Evolutionary conservation across 495 filamentous ascomycete genomes (phyloP).

Genomic region (Annulohypoxylon stygium): DNA sequence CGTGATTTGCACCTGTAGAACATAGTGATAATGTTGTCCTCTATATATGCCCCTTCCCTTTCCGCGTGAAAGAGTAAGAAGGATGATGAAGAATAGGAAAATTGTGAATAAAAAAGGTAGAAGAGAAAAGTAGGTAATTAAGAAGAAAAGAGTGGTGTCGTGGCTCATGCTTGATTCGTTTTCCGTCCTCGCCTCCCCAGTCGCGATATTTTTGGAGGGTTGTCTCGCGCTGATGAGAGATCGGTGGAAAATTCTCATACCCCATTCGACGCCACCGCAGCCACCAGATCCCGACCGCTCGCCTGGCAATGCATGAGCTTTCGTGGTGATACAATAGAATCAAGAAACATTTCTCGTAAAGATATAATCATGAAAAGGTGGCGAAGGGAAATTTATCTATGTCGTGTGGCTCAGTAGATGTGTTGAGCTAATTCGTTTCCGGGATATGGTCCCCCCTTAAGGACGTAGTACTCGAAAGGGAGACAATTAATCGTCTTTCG

Average conservation of each 20-base stretch:
- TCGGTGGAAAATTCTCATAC: constrained; percentile 25
- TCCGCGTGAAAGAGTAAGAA: constrained; percentile 15
- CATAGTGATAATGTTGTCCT: constrained; percentile 13
- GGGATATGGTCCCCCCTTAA: constrained; percentile 58
- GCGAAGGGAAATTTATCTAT: not conserved
- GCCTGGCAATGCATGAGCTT: constrained; percentile 34
- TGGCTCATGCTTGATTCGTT: constrained; percentile 28
- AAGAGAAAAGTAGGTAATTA: not conserved
- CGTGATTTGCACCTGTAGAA: constrained; percentile 31
- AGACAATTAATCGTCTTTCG: constrained; percentile 57
- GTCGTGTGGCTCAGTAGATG: constrained; percentile 23
- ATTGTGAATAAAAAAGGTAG: not conserved
- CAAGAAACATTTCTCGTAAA: constrained; percentile 40
- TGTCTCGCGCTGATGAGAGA: constrained; percentile 8
- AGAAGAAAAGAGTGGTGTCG: constrained; percentile 27
- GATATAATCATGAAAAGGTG: constrained; percentile 10
- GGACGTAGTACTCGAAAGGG: constrained; percentile 59
- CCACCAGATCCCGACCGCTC: constrained; percentile 24
- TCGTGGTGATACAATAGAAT: constrained; percentile 41
- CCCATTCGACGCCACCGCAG: constrained; percentile 35
- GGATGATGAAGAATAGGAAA: not conserved
- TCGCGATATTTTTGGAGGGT: not conserved
- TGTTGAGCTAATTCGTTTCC: constrained; percentile 34
- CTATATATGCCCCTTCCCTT: constrained; percentile 24
- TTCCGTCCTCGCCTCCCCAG: constrained; percentile 11